Conservation (phyloP, 371 early-diverging fungal species). For the Haplosporangium sp. region DNA sequence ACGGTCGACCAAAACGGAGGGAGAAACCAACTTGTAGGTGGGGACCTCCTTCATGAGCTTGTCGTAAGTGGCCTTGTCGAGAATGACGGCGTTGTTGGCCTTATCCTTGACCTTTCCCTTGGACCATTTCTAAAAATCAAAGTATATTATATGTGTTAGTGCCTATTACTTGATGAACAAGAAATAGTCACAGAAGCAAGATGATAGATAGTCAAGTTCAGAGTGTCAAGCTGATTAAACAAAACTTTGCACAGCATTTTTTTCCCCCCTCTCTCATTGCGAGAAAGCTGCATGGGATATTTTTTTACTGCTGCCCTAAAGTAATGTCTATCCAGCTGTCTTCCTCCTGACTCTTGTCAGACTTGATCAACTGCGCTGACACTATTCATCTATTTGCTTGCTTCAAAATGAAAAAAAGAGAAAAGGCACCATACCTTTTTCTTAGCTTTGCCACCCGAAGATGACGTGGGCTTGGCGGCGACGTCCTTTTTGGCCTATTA, state of each 20-base stretch:
- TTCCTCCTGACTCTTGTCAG: too few relatives aligned
- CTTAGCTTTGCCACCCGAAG: conserved; percentile 89
- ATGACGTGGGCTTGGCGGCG: conserved; percentile 77
- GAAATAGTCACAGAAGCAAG: neutral
- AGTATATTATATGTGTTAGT: neutral
- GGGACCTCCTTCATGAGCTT: conserved; percentile 95
- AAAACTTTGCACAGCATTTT: neutral
- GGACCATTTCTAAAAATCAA: conserved; percentile 60
- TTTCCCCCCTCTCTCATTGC: neutral
- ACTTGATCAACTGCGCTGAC: too few relatives aligned
- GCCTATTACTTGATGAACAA: too few relatives aligned
- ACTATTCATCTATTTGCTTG: too few relatives aligned
- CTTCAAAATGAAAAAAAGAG: neutral
- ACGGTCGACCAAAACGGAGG: conserved; percentile 98
- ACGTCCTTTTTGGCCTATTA: conserved; percentile 78
- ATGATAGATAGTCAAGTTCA: neutral
- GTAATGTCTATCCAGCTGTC: too few relatives aligned
- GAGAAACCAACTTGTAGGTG: conserved; percentile 98
- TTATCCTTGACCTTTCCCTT: conserved; percentile 69
- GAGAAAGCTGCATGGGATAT: too few relatives aligned
- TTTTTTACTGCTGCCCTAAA: too few relatives aligned
- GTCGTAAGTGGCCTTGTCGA: conserved; percentile 63
- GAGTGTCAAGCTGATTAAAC: neutral
- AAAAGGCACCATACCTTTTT: conserved; percentile 71
- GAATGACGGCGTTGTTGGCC: conserved; percentile 69